Conservation (phyloP, 305 asterid genomes). For the Solanum hybrid region DNA sequence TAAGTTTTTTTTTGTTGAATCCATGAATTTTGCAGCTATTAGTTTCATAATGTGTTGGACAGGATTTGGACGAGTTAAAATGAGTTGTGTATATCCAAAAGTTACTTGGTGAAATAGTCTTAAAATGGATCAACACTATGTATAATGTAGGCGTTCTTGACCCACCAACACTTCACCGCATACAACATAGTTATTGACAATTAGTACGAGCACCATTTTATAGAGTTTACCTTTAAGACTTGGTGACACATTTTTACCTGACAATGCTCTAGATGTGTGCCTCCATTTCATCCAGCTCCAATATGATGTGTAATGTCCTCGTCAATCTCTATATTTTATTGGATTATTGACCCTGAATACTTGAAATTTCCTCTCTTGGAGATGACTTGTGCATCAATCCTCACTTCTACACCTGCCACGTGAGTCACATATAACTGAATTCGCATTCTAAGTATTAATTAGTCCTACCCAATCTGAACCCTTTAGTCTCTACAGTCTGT, state of each 20-base stretch:
- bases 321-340: background rate
- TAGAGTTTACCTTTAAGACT: background rate
- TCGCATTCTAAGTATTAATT: background rate
- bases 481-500: background rate
- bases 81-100: background rate
- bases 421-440: background rate
- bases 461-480: background rate
- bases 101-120: background rate
- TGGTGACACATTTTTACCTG: background rate
- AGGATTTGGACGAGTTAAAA: background rate
- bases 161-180: background rate
- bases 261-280: background rate
- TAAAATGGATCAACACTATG: background rate
- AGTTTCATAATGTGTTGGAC: background rate
- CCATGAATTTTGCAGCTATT: background rate
- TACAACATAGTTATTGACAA: background rate
- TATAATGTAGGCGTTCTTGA: background rate
- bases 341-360: background rate
- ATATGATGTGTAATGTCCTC: background rate
- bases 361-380: background rate
- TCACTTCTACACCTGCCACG: background rate
- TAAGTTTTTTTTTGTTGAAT: background rate
- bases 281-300: background rate
- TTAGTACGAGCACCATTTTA: background rate
- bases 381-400: background rate